Evolutionary conservation across 768 basidiomycete genomes (phyloP).

Genomic region (Arthromyces matolae): DNA sequence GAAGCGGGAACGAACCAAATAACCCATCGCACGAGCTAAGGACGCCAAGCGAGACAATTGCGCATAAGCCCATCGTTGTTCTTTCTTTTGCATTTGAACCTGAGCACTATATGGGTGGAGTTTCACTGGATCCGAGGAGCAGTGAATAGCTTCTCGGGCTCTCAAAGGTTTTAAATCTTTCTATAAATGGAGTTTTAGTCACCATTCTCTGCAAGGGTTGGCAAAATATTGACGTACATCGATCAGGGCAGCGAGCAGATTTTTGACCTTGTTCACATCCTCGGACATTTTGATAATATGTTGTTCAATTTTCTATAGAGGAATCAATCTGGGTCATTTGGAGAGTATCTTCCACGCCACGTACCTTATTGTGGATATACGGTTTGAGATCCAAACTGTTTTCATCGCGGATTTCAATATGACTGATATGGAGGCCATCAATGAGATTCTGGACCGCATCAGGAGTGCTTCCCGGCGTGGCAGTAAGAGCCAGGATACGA

Average conservation of each 20-base stretch:
- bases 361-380: conserved; percentile 86
- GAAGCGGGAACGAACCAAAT: conserved; percentile 58
- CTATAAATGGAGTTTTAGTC: conserved; percentile 18
- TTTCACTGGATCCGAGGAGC: conserved; percentile 48
- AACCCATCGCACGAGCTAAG: conserved; percentile 81
- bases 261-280: conserved; percentile 60
- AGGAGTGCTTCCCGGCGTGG: conserved; percentile 85
- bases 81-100: conserved; percentile 34
- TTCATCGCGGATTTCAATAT: conserved; percentile 93
- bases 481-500: conserved; percentile 88
- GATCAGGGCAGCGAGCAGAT: conserved; percentile 70
- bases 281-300: conserved; percentile 75
- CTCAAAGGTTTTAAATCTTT: conserved; percentile 31
- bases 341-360: conserved; percentile 2
- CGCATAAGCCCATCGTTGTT: conserved; percentile 47
- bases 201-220: not conserved
- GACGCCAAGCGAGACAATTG: conserved; percentile 48
- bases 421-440: conserved; percentile 91
- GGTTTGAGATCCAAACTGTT: conserved; percentile 79
- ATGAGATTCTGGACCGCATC: conserved; percentile 88
- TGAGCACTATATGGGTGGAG: conserved; percentile 67
- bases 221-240: conserved; percentile 42
- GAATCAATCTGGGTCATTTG: not conserved
- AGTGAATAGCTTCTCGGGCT: conserved; percentile 41
- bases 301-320: conserved; percentile 61